phyloP scores from a whole-genome alignment of 2,329 filamentous ascomycete genomes.

The Sporothrix brasiliensis region DNA sequence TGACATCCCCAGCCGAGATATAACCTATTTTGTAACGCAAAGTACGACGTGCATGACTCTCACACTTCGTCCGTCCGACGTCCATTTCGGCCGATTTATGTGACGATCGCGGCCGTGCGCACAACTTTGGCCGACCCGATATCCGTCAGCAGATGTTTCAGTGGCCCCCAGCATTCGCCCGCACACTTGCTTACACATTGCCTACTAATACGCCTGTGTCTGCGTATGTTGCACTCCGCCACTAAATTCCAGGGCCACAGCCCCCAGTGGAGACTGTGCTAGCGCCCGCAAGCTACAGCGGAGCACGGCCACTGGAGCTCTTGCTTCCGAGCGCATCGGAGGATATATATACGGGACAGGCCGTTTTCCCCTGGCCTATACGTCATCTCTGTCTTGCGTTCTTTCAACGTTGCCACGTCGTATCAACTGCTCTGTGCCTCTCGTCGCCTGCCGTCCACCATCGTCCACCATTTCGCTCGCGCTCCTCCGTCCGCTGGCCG shows the following conservation, averaged over 20 bases:
- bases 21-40: too few species aligned
- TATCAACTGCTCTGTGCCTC: background rate
- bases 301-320: background rate
- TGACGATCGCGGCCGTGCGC: too few species aligned
- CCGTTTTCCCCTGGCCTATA: background rate
- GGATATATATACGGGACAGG: constrained; percentile 16
- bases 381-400: too few species aligned
- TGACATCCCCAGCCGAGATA: too few species aligned
- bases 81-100: background rate
- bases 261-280: constrained; percentile 4
- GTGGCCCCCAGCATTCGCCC: too few species aligned
- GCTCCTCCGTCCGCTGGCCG: constrained; percentile 19
- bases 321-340: background rate
- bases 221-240: too few species aligned
- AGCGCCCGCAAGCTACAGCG: background rate
- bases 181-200: constrained; percentile 11
- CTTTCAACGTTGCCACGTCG: too few species aligned
- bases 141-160: background rate
- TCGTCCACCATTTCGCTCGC: background rate
- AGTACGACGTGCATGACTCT: too few species aligned
- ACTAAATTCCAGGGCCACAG: background rate
- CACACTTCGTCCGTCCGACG: constrained; percentile 6
- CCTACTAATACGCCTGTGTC: background rate
- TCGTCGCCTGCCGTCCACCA: background rate
- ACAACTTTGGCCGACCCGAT: background rate